Evolutionary conservation across 139 green algal species (phyloP).

Genomic region (Chlorella sorokiniana): DNA sequence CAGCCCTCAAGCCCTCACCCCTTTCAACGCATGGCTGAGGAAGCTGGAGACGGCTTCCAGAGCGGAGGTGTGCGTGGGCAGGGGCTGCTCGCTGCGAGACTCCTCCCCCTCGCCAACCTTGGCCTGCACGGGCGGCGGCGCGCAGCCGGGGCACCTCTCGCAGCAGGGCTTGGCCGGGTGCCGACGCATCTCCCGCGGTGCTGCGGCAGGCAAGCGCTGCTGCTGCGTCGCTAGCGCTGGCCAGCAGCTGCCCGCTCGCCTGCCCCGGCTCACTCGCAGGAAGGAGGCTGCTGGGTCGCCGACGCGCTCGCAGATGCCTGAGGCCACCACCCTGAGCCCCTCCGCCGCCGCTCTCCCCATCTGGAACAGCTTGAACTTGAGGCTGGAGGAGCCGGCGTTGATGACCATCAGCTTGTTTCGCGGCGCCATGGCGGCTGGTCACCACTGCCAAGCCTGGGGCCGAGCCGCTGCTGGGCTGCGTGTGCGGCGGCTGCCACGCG

Average conservation of each 20-base stretch:
- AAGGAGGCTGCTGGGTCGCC: constrained; percentile 56
- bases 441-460: background rate
- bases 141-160: background rate
- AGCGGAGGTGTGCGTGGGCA: constrained; percentile 58
- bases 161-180: background rate
- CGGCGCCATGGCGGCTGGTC: constrained; percentile 6
- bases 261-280: constrained; percentile 32
- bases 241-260: background rate
- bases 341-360: background rate
- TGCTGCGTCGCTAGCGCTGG: too few species aligned
- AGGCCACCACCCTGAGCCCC: constrained; percentile 42
- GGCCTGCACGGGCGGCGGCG: background rate
- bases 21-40: background rate
- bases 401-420: constrained; percentile 67
- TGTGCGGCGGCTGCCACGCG: too few species aligned
- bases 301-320: constrained; percentile 77
- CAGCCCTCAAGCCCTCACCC: constrained; percentile 7
- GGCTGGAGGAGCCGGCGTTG: constrained; percentile 64
- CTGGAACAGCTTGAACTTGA: constrained; percentile 81
- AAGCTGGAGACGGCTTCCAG: constrained; percentile 61
- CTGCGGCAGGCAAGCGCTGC: too few species aligned
- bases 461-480: background rate
- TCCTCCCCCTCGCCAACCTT: background rate
- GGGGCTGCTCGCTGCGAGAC: constrained; percentile 8
- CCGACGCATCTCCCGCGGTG: too few species aligned